Percentiles rank a stretch among this genome's conserved stretches.
phyloP scores from a whole-genome alignment of 768 basidiomycete species.

The Termitomyces sp. region DNA sequence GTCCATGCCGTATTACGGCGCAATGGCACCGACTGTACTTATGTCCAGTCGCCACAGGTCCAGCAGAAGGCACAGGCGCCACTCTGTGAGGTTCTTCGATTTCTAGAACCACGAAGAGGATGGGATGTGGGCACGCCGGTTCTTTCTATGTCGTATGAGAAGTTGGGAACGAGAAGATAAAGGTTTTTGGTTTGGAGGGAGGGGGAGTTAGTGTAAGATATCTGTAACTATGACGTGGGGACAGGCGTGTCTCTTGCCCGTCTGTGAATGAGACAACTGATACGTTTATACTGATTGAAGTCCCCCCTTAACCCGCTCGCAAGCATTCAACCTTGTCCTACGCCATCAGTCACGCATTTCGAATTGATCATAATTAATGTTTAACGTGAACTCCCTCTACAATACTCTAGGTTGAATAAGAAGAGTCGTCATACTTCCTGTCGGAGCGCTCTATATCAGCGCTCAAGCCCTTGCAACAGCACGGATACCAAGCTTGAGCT shows the following conservation, averaged over 20 bases:
- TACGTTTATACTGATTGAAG: not conserved
- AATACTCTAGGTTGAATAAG: not conserved
- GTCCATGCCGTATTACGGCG: conserved; percentile 10
- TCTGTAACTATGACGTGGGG: conserved; percentile 12
- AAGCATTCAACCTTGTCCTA: not conserved
- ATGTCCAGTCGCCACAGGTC: conserved; percentile 4
- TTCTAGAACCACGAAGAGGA: conserved; percentile 1
- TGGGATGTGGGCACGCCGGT: not conserved
- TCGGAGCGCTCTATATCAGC: not conserved
- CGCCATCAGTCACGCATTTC: not conserved
- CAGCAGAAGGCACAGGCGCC: conserved; percentile 9
- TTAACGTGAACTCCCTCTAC: not conserved
- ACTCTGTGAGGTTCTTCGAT: conserved; percentile 10
- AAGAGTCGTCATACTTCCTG: not conserved
- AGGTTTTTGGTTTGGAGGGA: not conserved
- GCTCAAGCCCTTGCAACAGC: conserved; percentile 19
- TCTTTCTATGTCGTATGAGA: not conserved
- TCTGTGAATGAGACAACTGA: conserved; percentile 14
- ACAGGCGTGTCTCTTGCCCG: conserved; percentile 13
- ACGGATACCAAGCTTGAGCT: conserved; percentile 32
- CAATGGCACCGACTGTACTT: conserved; percentile 9
- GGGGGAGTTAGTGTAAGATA: conserved; percentile 9
- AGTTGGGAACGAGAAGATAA: not conserved
- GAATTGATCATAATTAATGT: too few relatives aligned
- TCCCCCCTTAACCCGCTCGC: not conserved